Percentiles rank a stretch among this genome's conserved stretches.
phyloP scores from a whole-genome alignment of 768 basidiomycete genomes.

The Pleurotus djamor region DNA sequence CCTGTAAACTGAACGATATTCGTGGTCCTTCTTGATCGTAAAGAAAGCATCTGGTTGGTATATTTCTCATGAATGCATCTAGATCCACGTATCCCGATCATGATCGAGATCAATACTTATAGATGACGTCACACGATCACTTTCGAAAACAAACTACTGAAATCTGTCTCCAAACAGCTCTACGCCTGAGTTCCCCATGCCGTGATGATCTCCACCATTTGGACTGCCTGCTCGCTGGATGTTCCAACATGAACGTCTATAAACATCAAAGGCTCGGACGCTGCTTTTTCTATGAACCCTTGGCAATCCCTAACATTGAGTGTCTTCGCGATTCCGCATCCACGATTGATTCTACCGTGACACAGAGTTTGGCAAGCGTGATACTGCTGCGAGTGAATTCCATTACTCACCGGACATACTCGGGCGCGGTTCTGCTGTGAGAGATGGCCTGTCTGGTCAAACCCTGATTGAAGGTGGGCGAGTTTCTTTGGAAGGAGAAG shows the following conservation, averaged over 20 bases:
- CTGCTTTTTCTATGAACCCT: not conserved
- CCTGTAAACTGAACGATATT: too few relatives aligned
- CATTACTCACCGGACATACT: conserved; percentile 1
- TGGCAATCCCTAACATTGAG: not conserved
- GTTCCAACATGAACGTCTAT: conserved; percentile 1
- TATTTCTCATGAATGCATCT: too few relatives aligned
- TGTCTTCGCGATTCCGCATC: not conserved
- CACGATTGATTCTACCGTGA: not conserved
- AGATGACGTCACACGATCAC: too few relatives aligned
- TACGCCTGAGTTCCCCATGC: not conserved
- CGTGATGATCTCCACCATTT: not conserved
- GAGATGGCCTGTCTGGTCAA: not conserved
- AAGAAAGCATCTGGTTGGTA: too few relatives aligned
- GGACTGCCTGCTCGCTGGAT: not conserved
- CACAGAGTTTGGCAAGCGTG: not conserved
- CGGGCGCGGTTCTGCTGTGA: not conserved
- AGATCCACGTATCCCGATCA: too few relatives aligned
- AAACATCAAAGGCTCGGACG: conserved; percentile 1
- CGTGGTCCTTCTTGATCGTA: too few relatives aligned
- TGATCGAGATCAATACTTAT: too few relatives aligned
- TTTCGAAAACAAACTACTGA: too few relatives aligned
- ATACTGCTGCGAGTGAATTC: not conserved
- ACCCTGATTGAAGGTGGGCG: not conserved
- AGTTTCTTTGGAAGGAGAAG: conserved; percentile 2
- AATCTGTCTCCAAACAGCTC: too few relatives aligned